Percentiles rank a stretch among this genome's conserved stretches.
Conservation (phyloP, 2,329 filamentous ascomycete species). For the Calonectria honghensis region DNA sequence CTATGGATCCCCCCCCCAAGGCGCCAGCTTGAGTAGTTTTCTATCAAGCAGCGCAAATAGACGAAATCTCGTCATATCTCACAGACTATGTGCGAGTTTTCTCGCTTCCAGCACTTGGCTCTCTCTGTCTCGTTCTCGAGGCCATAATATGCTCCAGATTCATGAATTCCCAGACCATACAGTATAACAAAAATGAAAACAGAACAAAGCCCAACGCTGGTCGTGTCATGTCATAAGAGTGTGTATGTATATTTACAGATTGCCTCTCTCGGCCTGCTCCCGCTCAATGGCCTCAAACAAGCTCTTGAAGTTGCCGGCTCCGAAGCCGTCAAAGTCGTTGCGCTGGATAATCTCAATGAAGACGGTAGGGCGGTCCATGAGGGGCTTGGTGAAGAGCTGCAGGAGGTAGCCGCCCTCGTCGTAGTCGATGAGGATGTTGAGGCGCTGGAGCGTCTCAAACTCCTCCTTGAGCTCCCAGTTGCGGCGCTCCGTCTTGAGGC, state of each 20-base stretch:
- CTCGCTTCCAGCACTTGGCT: neutral
- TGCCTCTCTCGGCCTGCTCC: conserved; percentile 90
- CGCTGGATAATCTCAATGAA: conserved; percentile 98
- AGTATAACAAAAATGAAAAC: neutral
- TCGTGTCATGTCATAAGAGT: conserved; percentile 12
- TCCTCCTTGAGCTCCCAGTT: conserved; percentile 84
- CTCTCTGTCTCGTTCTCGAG: conserved; percentile 1
- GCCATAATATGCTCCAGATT: conserved; percentile 9
- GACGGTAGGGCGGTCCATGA: conserved; percentile 96
- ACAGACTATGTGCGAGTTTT: conserved; percentile 17
- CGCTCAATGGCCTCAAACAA: conserved; percentile 96
- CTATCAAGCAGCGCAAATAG: conserved; percentile 29
- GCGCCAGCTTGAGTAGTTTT: conserved; percentile 22
- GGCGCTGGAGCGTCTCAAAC: conserved; percentile 82
- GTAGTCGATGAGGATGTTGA: conserved; percentile 96
- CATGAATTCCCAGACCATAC: conserved; percentile 1
- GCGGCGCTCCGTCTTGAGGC: conserved; percentile 79
- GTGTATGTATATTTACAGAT: conserved; percentile 72
- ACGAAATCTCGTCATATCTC: conserved; percentile 31
- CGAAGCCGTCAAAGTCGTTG: conserved; percentile 92
- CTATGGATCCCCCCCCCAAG: conserved; percentile 12
- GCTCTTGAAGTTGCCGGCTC: conserved; percentile 96
- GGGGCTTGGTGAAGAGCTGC: conserved; percentile 87
- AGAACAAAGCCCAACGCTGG: conserved; percentile 12
- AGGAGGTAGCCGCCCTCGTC: conserved; percentile 92